phyloP scores from a whole-genome alignment of 2,329 filamentous ascomycete species.

The Alternaria arbusti region DNA sequence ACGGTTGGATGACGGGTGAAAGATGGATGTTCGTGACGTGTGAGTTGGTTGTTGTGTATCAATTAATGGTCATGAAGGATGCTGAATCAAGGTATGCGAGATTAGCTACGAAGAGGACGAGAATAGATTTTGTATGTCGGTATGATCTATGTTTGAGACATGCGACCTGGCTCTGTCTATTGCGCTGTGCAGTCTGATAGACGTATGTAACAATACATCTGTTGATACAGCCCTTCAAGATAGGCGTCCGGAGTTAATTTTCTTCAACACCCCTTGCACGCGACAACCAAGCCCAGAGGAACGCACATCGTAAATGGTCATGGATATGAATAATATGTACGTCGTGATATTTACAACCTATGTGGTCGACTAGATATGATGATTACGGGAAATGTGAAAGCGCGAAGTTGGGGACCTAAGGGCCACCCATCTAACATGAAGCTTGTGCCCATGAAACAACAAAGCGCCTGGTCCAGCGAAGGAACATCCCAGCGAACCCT shows the following conservation, averaged over 20 bases:
- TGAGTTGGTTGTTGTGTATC: background rate
- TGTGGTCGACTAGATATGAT: background rate
- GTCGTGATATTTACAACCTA: background rate
- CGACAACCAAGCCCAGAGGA: background rate
- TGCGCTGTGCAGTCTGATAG: background rate
- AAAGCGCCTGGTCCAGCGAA: background rate
- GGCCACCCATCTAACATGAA: background rate
- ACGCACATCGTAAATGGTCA: background rate
- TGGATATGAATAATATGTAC: background rate
- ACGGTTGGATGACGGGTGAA: background rate
- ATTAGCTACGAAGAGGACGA: background rate
- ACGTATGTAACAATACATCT: background rate
- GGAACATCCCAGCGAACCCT: slow-evolving; percentile 3
- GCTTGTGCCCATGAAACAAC: slow-evolving; percentile 6
- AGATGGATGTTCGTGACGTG: background rate
- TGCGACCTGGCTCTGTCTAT: background rate
- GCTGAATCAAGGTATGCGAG: background rate
- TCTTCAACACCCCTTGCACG: background rate
- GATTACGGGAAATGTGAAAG: background rate
- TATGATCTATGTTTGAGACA: background rate
- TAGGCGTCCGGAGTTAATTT: background rate
- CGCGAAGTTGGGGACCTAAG: background rate
- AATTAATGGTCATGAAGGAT: background rate
- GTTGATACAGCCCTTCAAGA: background rate
- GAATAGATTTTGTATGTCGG: background rate